Conservation (phyloP, 208 protist species). For the Crithidia acanthocephali region DNA sequence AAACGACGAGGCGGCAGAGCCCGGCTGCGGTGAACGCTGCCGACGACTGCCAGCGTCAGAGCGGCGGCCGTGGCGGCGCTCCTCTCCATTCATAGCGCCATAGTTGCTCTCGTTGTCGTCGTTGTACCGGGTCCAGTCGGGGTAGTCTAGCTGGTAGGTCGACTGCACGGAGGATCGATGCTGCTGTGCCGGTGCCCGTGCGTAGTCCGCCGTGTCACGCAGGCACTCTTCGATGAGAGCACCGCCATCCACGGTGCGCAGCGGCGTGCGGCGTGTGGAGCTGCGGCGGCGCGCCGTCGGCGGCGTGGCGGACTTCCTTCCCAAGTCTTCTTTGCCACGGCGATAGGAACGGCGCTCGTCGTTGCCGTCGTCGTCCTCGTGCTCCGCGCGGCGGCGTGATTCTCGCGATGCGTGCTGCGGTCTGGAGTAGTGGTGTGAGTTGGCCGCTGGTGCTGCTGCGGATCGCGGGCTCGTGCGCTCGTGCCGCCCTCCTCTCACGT, state of each 20-base stretch:
- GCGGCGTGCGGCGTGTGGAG: background rate
- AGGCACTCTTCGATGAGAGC: conserved; percentile 29
- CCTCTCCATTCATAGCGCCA: background rate
- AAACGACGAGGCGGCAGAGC: background rate
- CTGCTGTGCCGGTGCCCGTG: background rate
- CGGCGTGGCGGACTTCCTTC: background rate
- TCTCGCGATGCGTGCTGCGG: background rate
- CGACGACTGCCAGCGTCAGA: background rate
- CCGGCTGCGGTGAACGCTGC: background rate
- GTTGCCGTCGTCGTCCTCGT: background rate
- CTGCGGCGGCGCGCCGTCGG: background rate
- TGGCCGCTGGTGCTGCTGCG: background rate
- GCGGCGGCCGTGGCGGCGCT: background rate
- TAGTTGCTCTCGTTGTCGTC: background rate
- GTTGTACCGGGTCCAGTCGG: conserved; percentile 6
- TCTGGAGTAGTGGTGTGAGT: background rate
- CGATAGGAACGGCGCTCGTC: background rate
- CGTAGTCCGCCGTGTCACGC: conserved; percentile 2
- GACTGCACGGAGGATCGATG: conserved; percentile 10
- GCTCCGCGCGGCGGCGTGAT: background rate
- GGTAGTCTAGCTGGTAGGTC: conserved; percentile 21
- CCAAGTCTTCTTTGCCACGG: background rate
- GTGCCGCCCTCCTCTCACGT: background rate
- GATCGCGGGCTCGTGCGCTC: background rate
- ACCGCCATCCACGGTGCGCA: conserved; percentile 17